These are phyloP conservation scores for Microbotryomycetes sp. DNA, from an alignment of 1,284 basidiomycete genomes.

Conservation along the genomic window DNA sequence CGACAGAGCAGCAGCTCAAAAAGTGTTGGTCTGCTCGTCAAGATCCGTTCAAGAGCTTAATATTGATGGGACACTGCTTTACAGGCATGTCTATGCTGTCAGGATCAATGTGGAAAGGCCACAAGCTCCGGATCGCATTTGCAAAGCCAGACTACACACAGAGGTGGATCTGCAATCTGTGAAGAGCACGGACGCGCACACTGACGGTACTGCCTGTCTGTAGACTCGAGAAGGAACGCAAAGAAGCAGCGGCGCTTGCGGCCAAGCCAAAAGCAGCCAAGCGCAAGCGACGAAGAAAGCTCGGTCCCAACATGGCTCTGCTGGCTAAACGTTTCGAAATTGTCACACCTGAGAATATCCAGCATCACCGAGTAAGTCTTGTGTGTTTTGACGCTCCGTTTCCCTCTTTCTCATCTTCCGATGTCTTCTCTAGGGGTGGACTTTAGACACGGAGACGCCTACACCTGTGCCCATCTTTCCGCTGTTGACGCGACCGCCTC, in stretches of 20 bases:
- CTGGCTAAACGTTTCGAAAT: constrained; percentile 20
- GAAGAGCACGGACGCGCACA: not conserved
- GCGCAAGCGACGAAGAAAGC: constrained; percentile 20
- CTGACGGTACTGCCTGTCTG: not conserved
- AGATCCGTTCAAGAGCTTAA: not conserved
- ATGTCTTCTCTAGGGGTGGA: constrained; percentile 20
- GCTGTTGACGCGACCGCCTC: constrained; percentile 22
- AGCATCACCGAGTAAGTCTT: constrained; percentile 16
- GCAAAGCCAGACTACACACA: constrained; percentile 22
- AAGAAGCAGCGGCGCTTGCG: not conserved
- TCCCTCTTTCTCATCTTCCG: not conserved
- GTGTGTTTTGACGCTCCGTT: not conserved
- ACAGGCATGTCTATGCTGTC: constrained; percentile 30
- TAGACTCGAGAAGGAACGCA: not conserved
- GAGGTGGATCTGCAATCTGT: constrained; percentile 1
- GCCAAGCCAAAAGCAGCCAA: constrained; percentile 2
- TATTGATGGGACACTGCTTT: not conserved
- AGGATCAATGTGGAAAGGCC: constrained; percentile 30
- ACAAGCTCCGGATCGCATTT: constrained; percentile 27
- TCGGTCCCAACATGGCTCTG: constrained; percentile 15
- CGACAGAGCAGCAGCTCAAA: constrained; percentile 18
- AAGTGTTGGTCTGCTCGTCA: constrained; percentile 7
- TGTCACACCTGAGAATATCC: constrained; percentile 19
- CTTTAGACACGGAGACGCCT: constrained; percentile 18
- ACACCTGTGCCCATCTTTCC: constrained; percentile 21